Base-by-base conservation (phyloP, 192 early-diverging fungal species). In the Coemansia sp. region DNA sequence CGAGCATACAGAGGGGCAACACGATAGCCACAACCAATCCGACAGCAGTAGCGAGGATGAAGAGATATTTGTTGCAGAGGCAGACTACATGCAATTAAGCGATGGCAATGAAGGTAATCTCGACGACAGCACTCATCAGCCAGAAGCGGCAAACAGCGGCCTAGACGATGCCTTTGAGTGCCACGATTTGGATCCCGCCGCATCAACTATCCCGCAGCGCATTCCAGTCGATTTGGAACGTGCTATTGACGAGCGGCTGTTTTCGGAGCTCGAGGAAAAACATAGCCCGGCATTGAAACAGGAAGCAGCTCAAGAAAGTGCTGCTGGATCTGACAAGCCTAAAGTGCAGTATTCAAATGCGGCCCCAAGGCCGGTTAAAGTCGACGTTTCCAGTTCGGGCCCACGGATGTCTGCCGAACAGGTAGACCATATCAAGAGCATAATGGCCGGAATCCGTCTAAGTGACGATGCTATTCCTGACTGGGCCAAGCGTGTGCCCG, bases 391-490 rank as follows among this genome's bases (percentile, higher is more conserved):
- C 9, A 30, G 28, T 0, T 30, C 57, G 1, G 30, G 28, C 22
- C 27, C 28, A 21, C 58, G 27, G 24, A 78, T 78, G 75, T 32
- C 75, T 14, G 62, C 65, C 24, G 65, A 78, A 14, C 65, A 71
- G 5, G 32, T 68, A 9, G 47, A 32, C 43, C 69, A 71, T 33
- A 78, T 78, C 42, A 71, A 67, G 21, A 49, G 45, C 35, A 62
- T 71, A 5, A 78, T 78, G 75, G 69, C 69, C 2, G 65, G 69
- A 9, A 68, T 78, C 32, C 65, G 65, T n/a, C 45, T 78, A 19
- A 59, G 58, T 40, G 62, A 71, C 4, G 27, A 45, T n/a, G 75
- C 69, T 11, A 62, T 72, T 9, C 75, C 75, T 0, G 69, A 64
- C 23, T 78, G 75, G 75, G 69, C 75, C 29, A 61, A 62, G 19